Evolutionary conservation across 139 green algal species (phyloP), one percentile per base, ranked within the genome.

Genomic region (Desmodesmus armatus): DNA sequence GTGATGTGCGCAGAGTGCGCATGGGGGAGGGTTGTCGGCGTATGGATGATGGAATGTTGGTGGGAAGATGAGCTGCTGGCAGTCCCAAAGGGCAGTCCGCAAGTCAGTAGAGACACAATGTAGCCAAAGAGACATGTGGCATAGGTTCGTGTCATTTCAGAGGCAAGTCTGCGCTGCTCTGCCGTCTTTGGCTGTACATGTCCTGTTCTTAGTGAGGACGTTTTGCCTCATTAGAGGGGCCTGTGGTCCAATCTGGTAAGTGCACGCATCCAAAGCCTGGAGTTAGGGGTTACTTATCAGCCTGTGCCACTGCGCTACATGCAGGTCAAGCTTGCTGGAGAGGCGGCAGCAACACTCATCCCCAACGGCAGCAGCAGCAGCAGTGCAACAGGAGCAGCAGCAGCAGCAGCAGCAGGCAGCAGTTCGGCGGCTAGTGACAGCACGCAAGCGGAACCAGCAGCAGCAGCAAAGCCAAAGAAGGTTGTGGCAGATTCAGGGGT

Each of bases 301-400:
- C 13, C 58, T 67, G 58, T 25, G 58, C 58, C 47, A 23, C 13
- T 67, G 58, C 31, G 17, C 58, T 23, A 67, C 17, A 11, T 39
- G 11, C 76, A 82, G 76, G 62, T 82, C 2, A 92, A 93, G 40
- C 62, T 92, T 19, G 60, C 55, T 4, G 88, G 63, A 3, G 76
- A 80, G 31, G 81, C 83, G 35, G 87, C 80, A 0, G 70, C 37
- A 5, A 49, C 31, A 3, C 19, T 60, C 85, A 35, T 60, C 67
- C 23, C 53, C 60, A 27, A 39, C 84, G 62, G 80, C 63, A 75
- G 62, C 43, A 27, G 58, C 41, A 83, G 72, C 79, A 80, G 70
- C 44, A 58, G 40, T 60, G 19, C 43, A 27, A 63, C 41, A 37
- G 70, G 13, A 67, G 13, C 49, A 51, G 80, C 70, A 49, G 63